Evolutionary conservation across 225 moss, liverwort and hornwort genomes (phyloP), one percentile per base, ranked within the genome.

Genomic region (Ulota crispa): DNA sequence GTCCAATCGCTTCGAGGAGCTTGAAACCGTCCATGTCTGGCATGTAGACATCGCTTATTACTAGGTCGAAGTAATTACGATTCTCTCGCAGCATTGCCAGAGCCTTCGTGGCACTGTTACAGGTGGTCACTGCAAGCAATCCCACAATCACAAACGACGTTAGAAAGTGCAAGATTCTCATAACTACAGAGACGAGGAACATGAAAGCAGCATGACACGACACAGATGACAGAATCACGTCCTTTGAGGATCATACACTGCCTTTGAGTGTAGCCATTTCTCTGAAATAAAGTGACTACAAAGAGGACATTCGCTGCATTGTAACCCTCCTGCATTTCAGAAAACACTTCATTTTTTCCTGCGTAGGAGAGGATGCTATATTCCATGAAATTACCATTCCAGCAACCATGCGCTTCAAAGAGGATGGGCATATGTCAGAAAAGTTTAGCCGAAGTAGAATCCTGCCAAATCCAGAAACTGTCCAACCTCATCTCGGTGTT

Each of bases 1-100:
- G 81, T 56, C 90, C 94, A 72, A 98, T 95, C 66, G 93, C 92
- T 83, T 98, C 94, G 65, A 95, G 93, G 39, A 98, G 89, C 86
- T 95, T 98, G 79, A 98, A 95, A 42, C 98, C 98, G 73, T 98
- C 97, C 97, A 98, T 98, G 73, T 95, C 97, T 24, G 95, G 98
- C 98, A 98, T 98, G 82, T 95, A 93, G 5, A 98, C 98, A 79
- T 98, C 98, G 74, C 94, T 95, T 41, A 98, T 87, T 28, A 98
- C 98, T 72, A 98, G 85, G 65, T 98, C 98, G 64, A 92, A 98
- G 57, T 89, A 84, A 80, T 81, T 90, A 13, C 83, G 90, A 56
- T 92, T 93, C 76, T 94, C 94, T 59, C 94, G 89, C 54, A 98
- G 86, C 86, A 95, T 87, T 27, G 94, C 73, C 68, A 98, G 79